phyloP scores from a whole-genome alignment of 139 green algal species.

The Choricystis sp. region DNA sequence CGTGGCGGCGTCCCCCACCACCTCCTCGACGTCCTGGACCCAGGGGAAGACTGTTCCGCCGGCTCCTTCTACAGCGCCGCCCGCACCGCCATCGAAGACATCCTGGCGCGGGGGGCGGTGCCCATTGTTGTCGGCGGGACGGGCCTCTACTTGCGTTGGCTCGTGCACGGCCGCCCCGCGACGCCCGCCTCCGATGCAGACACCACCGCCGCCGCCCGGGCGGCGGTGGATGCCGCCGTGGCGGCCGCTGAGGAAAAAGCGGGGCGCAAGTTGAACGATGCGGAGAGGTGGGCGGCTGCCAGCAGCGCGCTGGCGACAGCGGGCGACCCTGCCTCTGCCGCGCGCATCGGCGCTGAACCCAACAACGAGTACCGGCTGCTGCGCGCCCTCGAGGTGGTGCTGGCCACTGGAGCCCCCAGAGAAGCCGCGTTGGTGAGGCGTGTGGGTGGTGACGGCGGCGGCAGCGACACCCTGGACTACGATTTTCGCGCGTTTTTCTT shows the following conservation, averaged over 20 bases:
- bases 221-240: slow-evolving; percentile 5
- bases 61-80: slow-evolving; percentile 63
- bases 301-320: slow-evolving; percentile 24
- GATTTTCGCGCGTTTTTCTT: slow-evolving; percentile 72
- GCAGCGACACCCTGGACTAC: slow-evolving; percentile 22
- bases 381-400: slow-evolving; percentile 55
- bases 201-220: slow-evolving; percentile 16
- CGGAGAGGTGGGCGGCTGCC: slow-evolving; percentile 44
- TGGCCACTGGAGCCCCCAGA: slow-evolving; percentile 31
- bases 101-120: slow-evolving; percentile 24
- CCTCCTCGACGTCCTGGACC: slow-evolving; percentile 67
- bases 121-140: slow-evolving; percentile 88
- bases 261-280: slow-evolving; percentile 3
- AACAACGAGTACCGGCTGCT: slow-evolving; percentile 88
- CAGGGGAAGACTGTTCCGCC: slow-evolving; percentile 63
- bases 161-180: slow-evolving; percentile 52
- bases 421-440: slow-evolving; percentile 13
- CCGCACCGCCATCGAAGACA: slow-evolving; percentile 37
- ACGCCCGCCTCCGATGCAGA: slow-evolving; percentile 34
- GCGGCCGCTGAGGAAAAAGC: background rate
- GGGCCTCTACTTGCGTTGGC: slow-evolving; percentile 87
- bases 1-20: slow-evolving; percentile 73
- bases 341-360: slow-evolving; percentile 28
- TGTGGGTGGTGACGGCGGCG: slow-evolving; percentile 12
- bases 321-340: slow-evolving; percentile 39